These are phyloP conservation scores for Dioscorea zingiberensis DNA, from an alignment of 106 monocot species.

Conservation along the genomic window DNA sequence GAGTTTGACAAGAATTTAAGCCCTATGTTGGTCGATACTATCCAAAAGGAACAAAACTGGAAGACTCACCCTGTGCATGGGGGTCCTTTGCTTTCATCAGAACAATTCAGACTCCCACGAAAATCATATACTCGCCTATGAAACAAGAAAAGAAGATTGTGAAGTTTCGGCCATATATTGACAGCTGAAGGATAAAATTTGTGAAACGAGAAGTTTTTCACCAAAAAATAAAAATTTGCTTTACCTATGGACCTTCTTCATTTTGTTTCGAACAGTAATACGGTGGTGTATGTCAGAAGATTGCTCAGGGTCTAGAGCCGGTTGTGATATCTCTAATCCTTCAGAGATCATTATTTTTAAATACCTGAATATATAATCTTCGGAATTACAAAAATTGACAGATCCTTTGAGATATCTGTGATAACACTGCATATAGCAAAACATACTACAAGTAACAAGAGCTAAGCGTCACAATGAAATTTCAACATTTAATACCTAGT, in stretches of 20 bases:
- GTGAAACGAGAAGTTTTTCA: background rate
- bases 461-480: too few relatives aligned
- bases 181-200: background rate
- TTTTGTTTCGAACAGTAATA: conserved; percentile 75
- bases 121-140: conserved; percentile 64
- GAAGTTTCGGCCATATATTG: background rate
- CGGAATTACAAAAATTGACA: background rate
- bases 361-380: conserved; percentile 40
- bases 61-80: conserved; percentile 86
- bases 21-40: too few relatives aligned
- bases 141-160: conserved; percentile 12
- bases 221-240: background rate
- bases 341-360: conserved; percentile 71
- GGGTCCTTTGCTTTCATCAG: conserved; percentile 79
- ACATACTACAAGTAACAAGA: too few relatives aligned
- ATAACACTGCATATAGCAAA: too few relatives aligned
- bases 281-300: conserved; percentile 76
- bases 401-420: background rate
- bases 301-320: conserved; percentile 70
- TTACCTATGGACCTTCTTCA: conserved; percentile 73
- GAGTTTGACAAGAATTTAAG: too few relatives aligned
- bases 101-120: conserved; percentile 82
- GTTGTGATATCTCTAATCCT: conserved; percentile 89
- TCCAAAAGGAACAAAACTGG: background rate
- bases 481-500: too few relatives aligned